Base-by-base conservation (phyloP, 202 grass and related monocot genomes). In the Carex arenaria region DNA sequence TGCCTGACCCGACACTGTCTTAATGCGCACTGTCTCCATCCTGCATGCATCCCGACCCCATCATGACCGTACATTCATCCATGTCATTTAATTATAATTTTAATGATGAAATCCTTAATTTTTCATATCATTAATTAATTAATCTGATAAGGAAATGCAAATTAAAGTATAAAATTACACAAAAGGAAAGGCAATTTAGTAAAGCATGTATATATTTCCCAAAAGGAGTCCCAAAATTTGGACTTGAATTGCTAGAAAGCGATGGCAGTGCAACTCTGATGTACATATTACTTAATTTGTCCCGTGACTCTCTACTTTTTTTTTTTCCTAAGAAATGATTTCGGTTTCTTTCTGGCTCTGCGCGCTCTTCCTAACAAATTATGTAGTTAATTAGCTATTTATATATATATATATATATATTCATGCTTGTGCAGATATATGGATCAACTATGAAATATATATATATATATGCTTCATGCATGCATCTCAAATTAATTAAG, bases 1-100 rank as follows among this genome's bases (percentile, higher is more conserved):
- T 0, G 90, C 92, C 84, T 89, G 89, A 22, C 95, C 92, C 8
- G 92, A 79, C n/a, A 78, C 2, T 6, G 85, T 90, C 15, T 12
- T 22, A 1, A 94, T 89, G 6, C 86, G 77, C 51, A 90, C 86
- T 57, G 84, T 90, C 82, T 98, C 95, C 90, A 98, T 93, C 88
- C 87, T 94, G 18, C 20, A 74, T 53, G 5, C 38, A 40, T 6
- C 36, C 17, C 45, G 9, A 2, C 9, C 45, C 45, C 45, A 49
- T 59, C 56, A 59, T 59, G 17, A n/a, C 56, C 56, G 7, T 19
- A 2, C 1, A 20, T 22, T 42, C 69, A 72, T 23, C n/a, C 26
- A 66, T 66, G 28, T 66, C 10, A 32, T 31, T 65, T 32, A 31
- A 65, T 65, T 63, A 63, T 63, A 63, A 36, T 36, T 36, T 36